Evolutionary conservation across 345 rosid genomes (phyloP).

Genomic region (Arabis alpina): DNA sequence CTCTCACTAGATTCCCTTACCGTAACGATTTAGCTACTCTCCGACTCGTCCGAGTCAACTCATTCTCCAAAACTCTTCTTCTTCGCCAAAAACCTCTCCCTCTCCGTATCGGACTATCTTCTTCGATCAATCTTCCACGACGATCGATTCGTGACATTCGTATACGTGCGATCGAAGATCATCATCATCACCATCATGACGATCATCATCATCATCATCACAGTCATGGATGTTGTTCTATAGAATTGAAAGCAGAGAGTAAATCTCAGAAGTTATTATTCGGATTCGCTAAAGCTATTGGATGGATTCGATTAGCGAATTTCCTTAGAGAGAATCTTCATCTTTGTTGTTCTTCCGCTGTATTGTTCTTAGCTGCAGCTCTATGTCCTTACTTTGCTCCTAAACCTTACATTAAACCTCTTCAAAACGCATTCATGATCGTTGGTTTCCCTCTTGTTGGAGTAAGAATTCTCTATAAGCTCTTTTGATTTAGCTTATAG

Average conservation of each 20-base stretch:
- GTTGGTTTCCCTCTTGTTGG: constrained; percentile 92
- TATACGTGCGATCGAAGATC: constrained; percentile 34
- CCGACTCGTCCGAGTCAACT: constrained; percentile 47
- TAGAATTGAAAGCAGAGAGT: constrained; percentile 46
- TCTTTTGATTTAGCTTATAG: background rate
- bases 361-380: constrained; percentile 72
- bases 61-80: constrained; percentile 40
- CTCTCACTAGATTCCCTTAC: constrained; percentile 49
- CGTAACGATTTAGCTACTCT: constrained; percentile 40
- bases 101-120: constrained; percentile 31
- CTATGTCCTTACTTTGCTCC: constrained; percentile 76
- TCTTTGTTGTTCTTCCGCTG: constrained; percentile 79
- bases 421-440: constrained; percentile 67
- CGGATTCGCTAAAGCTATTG: constrained; percentile 63
- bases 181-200: constrained; percentile 39
- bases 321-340: constrained; percentile 83
- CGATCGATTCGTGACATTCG: constrained; percentile 44
- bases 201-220: constrained; percentile 56
- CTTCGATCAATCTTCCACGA: constrained; percentile 31
- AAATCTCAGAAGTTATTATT: constrained; percentile 56
- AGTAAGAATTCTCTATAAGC: constrained; percentile 46
- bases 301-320: constrained; percentile 83
- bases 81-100: constrained; percentile 34
- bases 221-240: constrained; percentile 38
- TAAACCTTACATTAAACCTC: constrained; percentile 59